Conservation (phyloP, 441 rosid species). For the Pelargonium fulgidum region DNA sequence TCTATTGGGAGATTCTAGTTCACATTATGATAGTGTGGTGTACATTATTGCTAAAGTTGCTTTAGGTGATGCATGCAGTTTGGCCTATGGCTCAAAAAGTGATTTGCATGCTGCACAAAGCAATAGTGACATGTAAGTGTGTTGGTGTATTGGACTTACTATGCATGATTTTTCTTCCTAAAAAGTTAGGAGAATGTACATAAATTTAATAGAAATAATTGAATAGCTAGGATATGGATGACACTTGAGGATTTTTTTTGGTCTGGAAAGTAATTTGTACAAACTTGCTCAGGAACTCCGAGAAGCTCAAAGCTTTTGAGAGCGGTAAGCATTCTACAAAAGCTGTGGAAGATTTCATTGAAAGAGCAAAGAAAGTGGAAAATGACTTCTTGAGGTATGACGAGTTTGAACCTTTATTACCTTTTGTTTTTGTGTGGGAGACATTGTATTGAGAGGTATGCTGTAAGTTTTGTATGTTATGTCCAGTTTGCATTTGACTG, state of each 20-base stretch:
- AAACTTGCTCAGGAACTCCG: slow-evolving; percentile 34
- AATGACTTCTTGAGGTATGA: slow-evolving; percentile 45
- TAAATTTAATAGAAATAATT: neutral
- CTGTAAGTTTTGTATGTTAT: too few relatives aligned
- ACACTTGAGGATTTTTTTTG: neutral
- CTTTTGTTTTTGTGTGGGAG: neutral
- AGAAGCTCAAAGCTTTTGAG: slow-evolving; percentile 30
- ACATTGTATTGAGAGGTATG: neutral
- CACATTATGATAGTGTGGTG: slow-evolving; percentile 45
- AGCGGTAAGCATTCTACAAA: slow-evolving; percentile 32
- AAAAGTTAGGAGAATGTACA: neutral
- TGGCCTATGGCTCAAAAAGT: slow-evolving; percentile 24
- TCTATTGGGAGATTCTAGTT: slow-evolving; percentile 38
- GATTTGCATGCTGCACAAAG: slow-evolving; percentile 20
- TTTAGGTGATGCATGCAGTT: slow-evolving; percentile 57
- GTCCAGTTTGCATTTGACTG: too few relatives aligned
- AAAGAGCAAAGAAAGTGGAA: slow-evolving; percentile 55
- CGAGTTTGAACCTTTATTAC: neutral
- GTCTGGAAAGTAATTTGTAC: slow-evolving; percentile 2
- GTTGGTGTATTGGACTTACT: neutral
- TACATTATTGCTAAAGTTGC: slow-evolving; percentile 49
- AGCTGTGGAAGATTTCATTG: slow-evolving; percentile 49
- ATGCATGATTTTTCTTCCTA: neutral
- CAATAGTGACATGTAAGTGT: slow-evolving; percentile 33
- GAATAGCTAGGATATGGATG: neutral